Evolutionary conservation across 139 green algal species (phyloP).

Genomic region (Zygnema cylindricum): DNA sequence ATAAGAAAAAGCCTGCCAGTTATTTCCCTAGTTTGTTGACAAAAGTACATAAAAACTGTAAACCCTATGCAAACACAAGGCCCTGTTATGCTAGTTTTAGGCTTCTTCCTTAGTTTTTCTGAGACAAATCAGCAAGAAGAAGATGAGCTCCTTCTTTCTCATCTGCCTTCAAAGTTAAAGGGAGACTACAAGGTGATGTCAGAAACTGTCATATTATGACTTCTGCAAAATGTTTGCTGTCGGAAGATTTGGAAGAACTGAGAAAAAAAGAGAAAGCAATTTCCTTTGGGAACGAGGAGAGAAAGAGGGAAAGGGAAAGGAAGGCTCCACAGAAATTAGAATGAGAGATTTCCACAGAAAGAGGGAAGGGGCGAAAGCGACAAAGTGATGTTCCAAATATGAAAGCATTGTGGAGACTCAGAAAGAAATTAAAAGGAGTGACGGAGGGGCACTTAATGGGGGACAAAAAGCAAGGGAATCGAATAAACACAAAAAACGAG

Average conservation of each 20-base stretch:
- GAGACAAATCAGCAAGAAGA: slow-evolving; percentile 38
- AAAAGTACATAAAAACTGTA: background rate
- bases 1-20: background rate
- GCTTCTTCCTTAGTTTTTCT: background rate
- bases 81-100: too few relatives aligned
- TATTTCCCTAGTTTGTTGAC: background rate
- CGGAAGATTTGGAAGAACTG: background rate
- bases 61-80: background rate
- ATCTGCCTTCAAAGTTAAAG: slow-evolving; percentile 36
- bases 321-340: too few relatives aligned
- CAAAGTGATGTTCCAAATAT: too few relatives aligned
- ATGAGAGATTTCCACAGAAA: too few relatives aligned
- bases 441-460: too few relatives aligned
- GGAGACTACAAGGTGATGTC: background rate
- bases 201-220: background rate
- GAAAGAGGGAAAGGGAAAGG: too few relatives aligned
- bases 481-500: too few relatives aligned
- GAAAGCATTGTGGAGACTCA: too few relatives aligned
- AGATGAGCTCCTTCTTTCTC: slow-evolving; percentile 29
- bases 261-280: background rate
- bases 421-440: slow-evolving; percentile 10
- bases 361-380: too few relatives aligned
- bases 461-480: too few relatives aligned
- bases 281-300: too few relatives aligned
- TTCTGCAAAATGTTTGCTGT: background rate